A percentile compares a stretch with the other conserved stretches of the same genome.
Conservation (phyloP, 805 yeast species). For the Metschnikowia similis region DNA sequence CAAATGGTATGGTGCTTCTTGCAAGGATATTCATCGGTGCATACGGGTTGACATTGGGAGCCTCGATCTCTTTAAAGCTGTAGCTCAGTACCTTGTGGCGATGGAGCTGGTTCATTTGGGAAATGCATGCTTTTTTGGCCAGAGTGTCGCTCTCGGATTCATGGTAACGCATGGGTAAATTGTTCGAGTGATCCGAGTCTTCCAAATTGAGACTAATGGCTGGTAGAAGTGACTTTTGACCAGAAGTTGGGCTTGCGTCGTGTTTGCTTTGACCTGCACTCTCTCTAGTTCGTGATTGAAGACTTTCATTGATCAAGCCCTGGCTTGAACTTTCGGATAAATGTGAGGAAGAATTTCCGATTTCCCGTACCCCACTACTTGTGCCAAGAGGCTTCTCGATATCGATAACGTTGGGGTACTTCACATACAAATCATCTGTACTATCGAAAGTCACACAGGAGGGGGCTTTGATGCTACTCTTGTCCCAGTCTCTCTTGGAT, state of each 20-base stretch:
- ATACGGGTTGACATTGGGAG: not conserved
- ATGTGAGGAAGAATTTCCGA: not conserved
- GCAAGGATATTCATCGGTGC: not conserved
- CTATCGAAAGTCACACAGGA: not conserved
- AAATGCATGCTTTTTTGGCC: not conserved
- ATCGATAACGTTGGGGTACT: not conserved
- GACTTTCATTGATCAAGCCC: not conserved
- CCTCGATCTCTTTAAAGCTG: not conserved
- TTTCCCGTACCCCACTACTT: not conserved
- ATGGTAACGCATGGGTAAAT: not conserved
- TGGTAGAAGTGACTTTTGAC: not conserved
- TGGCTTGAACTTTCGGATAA: not conserved
- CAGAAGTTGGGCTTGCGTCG: not conserved
- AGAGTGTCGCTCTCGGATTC: slow-evolving; percentile 2
- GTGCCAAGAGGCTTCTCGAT: not conserved
- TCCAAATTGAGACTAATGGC: not conserved
- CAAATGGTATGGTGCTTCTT: not conserved
- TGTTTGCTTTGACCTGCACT: too few relatives aligned
- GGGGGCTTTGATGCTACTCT: too few relatives aligned
- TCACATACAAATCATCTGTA: not conserved
- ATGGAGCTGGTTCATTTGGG: not conserved
- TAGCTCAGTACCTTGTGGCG: slow-evolving; percentile 2
- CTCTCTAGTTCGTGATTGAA: not conserved
- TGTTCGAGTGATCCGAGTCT: not conserved
- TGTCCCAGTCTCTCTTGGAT: not conserved